Evolutionary conservation across 2,329 filamentous ascomycete genomes (phyloP), one percentile per base, ranked within the genome.

Genomic region (Bertia moriformis): DNA sequence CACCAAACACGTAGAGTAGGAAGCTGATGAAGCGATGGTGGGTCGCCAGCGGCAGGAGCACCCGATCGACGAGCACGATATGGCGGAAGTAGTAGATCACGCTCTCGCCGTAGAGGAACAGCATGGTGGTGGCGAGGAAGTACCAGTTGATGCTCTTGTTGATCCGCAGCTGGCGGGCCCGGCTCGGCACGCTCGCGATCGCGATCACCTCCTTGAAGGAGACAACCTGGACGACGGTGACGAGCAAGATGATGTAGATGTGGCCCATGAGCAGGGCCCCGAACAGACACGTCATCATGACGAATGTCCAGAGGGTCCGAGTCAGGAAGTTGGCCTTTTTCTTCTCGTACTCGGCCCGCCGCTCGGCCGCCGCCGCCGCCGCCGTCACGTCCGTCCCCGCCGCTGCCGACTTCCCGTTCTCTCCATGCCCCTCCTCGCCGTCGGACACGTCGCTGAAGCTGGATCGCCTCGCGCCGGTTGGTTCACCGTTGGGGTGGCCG

Each of bases 31-130:
- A 98, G 49, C 91, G 77, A 59, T 98, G 91, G 64, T 98, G 91
- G 14, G 89, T 96, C 40, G 91, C 88, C 56, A 98, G 78, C 5
- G 91, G 91, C 42, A 95, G 67, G 44, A 98, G 68, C 36, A 96
- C 83, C 59, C 83, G 85, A 62, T 96, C 91, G 36, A 98, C 88
- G 42, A 98, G 66, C 33, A 98, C 78, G 48, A 98, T 89, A 57
- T 96, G 91, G 71, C 98, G 96, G 65, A 98, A 98, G 64, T 98
- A 98, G 66, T 98, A 98, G 53, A 98, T 94, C 54, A 98, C 89
- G 52, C 86, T 95, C 64, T 98, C 91, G 54, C 91, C 91, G 56
- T 98, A 98, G 38, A 98, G 69, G 51, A 94, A 98, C 68, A 98
- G 98, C 89, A 98, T 96, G 49, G 89, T 94, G 18, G 84, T 86